Base-by-base conservation (phyloP, 352 stramenopile species). In the Phytopythium sindhum region DNA sequence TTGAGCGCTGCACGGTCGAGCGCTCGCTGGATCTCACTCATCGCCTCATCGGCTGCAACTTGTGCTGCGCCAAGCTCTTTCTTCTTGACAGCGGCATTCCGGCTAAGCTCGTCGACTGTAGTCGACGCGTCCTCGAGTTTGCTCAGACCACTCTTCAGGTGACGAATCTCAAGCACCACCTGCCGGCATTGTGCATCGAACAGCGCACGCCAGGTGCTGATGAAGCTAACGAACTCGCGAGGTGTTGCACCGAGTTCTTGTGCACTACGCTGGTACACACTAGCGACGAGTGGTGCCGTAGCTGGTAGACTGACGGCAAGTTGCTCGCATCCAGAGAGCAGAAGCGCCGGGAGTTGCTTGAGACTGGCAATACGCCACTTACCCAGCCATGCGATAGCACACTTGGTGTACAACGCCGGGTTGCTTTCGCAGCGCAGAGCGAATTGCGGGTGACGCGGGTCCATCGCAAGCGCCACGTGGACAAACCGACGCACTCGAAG, bases 1-100 rank as follows among this genome's bases (percentile, higher is more conserved):
- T 97, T 96, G 7, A 92, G 78, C 2, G 90, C 90, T 8, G 95
- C 93, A 8, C 84, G 79, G 53, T 96, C 81, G 5, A 98, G 79
- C 9, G 95, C 95, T 39, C 96, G 95, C 35, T 96, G 96, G 76
- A 98, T 98, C 66, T 97, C 88, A 29, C 97, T 89, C 95, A 98
- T 98, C 4, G 95, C 96, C 48, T 91, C 82, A 58, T 98, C 95
- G 0, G 95, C 95, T 0, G 84, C 85, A 7, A 90, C 73, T 59
- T 98, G 95, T 19, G 94, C 95, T 1, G 78, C 68, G 24, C 81
- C 69, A 14, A 98, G 78, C 51, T 98, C 86, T 37, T 92, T 89
- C 65, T 97, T 93, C 72, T 98, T 97, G 56, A 92, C 74, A 0
- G 72, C 79, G 0, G 95, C 95, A 11, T 96, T 90, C 6, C 78